These are phyloP conservation scores for Pythium volutum DNA, from an alignment of 352 stramenopile genomes.

Conservation along the genomic window DNA sequence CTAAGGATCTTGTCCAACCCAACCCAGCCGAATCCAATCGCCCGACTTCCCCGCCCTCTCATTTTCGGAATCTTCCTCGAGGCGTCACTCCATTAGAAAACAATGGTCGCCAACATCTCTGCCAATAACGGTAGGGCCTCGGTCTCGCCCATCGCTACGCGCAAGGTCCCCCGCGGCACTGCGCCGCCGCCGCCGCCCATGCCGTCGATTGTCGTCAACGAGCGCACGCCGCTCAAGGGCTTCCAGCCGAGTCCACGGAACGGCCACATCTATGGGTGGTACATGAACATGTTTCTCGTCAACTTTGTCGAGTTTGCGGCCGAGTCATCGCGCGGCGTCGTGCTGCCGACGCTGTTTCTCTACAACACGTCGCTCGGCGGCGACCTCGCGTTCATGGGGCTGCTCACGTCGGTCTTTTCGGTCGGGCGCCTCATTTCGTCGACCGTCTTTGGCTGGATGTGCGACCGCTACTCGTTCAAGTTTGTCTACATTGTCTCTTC, in stretches of 20 bases:
- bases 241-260: constrained; percentile 38
- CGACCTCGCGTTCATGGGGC: constrained; percentile 70
- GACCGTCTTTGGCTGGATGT: constrained; percentile 82
- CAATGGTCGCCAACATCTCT: constrained; percentile 6
- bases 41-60: not conserved
- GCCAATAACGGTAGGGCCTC: constrained; percentile 3
- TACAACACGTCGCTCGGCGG: constrained; percentile 82
- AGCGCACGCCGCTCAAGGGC: constrained; percentile 33
- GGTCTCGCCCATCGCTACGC: not conserved
- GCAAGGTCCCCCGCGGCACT: constrained; percentile 2
- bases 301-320: constrained; percentile 85
- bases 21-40: not conserved
- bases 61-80: constrained; percentile 1
- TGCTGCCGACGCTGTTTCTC: constrained; percentile 79
- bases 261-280: constrained; percentile 53
- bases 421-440: constrained; percentile 80
- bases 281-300: constrained; percentile 78
- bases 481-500: constrained; percentile 81
- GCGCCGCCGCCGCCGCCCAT: not conserved
- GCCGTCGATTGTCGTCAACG: constrained; percentile 11
- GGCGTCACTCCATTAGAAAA: not conserved
- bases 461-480: constrained; percentile 77
- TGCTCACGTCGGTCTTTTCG: constrained; percentile 80
- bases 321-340: constrained; percentile 71
- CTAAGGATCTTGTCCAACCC: no score